Conservation (phyloP, 2,329 filamentous ascomycete genomes). For the Ascochyta lentis region DNA sequence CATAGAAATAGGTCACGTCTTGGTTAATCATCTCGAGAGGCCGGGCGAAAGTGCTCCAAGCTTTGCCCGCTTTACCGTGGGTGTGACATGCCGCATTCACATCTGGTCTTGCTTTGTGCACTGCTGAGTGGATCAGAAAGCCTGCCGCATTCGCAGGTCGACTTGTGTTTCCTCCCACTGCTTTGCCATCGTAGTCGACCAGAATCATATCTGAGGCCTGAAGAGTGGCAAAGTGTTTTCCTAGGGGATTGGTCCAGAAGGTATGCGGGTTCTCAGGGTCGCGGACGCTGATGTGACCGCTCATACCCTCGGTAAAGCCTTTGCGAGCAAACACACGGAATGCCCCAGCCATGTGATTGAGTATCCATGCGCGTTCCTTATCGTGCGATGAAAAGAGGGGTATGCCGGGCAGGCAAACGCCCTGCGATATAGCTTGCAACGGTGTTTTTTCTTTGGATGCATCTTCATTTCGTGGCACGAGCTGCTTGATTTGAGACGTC, state of each 20-base stretch:
- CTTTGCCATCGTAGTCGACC: slow-evolving; percentile 67
- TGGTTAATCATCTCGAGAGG: slow-evolving; percentile 75
- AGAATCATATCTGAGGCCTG: slow-evolving; percentile 72
- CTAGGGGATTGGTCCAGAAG: slow-evolving; percentile 75
- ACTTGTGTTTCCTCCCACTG: slow-evolving; percentile 67
- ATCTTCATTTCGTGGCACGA: slow-evolving; percentile 29
- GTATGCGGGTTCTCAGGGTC: slow-evolving; percentile 67
- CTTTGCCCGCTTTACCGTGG: slow-evolving; percentile 70
- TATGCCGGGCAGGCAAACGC: slow-evolving; percentile 59
- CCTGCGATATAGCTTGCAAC: slow-evolving; percentile 55
- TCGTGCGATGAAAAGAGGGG: slow-evolving; percentile 62
- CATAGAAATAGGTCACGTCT: slow-evolving; percentile 70
- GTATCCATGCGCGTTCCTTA: slow-evolving; percentile 67
- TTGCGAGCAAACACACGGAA: slow-evolving; percentile 72
- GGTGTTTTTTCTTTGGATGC: slow-evolving; percentile 39
- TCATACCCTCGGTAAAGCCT: slow-evolving; percentile 72
- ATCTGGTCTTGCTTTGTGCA: slow-evolving; percentile 70
- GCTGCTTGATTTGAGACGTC: slow-evolving; percentile 22
- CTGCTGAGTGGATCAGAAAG: slow-evolving; percentile 72
- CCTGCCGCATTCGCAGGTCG: slow-evolving; percentile 71
- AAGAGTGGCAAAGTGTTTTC: slow-evolving; percentile 69
- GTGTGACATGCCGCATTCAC: slow-evolving; percentile 73
- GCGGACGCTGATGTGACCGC: slow-evolving; percentile 71
- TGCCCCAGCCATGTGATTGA: slow-evolving; percentile 69
- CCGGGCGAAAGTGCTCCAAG: slow-evolving; percentile 70